Evolutionary conservation across 495 filamentous ascomycete species (phyloP), one percentile per base, ranked within the genome.

Genomic region (Aspergillus homomorphus): DNA sequence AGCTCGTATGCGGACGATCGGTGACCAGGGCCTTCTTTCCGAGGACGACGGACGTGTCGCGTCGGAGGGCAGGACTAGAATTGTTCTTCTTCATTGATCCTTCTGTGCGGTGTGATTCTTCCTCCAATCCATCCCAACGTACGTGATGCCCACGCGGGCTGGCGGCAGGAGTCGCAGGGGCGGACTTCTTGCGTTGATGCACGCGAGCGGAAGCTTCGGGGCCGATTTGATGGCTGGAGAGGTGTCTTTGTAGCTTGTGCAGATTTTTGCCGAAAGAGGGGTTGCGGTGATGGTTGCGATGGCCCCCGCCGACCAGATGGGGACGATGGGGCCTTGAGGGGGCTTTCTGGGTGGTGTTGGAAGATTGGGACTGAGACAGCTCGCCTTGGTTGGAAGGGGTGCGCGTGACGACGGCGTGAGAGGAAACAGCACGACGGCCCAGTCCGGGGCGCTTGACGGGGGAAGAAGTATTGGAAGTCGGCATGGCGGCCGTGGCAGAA

Each of bases 141-240:
- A 78, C 69, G 62, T 75, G 77, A 16, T 66, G 45, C 15, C 60
- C 69, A 45, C 73, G 75, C 38, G 74, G 77, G 51, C 77, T 79
- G 14, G 67, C 73, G 33, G 71, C 65, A 24, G 77, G 77, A 45
- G 75, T 80, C 28, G 65, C 73, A n/a, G 76, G 73, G 24, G 75
- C 77, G 19, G 77, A 80, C 60, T 77, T 78, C 65, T 77, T 80
- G 63, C 76, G 76, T 28, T 78, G 74, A 61, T 79, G 77, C 54
- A 76, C 64, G 44, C 77, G 76, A 41, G 60, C 66, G 24, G 58
- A 61, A 21, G 64, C 57, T 42, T 75, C 74, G 10, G 67, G 57
- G 15, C 49, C 64, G 6, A 74, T 63, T 44, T 75, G 66, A n/a
- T 62, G 61, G 21, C 65, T 23, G 26, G 67, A 69, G 50, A 61